These are phyloP conservation scores for Kurtzmaniella fragi DNA, from an alignment of 805 yeast genomes.

Conservation along the genomic window DNA sequence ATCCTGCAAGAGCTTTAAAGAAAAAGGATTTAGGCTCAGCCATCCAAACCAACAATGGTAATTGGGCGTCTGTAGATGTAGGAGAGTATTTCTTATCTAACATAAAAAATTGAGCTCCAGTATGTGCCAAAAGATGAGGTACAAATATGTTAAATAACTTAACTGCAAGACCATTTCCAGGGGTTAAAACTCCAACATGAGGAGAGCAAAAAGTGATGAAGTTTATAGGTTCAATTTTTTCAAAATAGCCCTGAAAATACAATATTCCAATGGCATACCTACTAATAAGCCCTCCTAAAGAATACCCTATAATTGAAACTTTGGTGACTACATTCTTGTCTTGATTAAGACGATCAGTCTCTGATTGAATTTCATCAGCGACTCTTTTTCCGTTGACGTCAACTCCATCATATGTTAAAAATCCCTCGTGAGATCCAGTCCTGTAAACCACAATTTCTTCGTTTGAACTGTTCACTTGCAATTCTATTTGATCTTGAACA, in stretches of 20 bases:
- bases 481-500: conserved; percentile 43
- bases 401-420: conserved; percentile 79
- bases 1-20: conserved; percentile 47
- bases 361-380: conserved; percentile 52
- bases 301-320: conserved; percentile 37
- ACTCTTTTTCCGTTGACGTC: conserved; percentile 79
- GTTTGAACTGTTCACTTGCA: conserved; percentile 17
- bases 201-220: conserved; percentile 51
- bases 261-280: conserved; percentile 44
- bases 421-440: conserved; percentile 63
- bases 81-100: conserved; percentile 25
- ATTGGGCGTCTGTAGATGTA: conserved; percentile 3
- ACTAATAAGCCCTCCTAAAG: conserved; percentile 39
- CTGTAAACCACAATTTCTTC: conserved; percentile 40
- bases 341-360: conserved; percentile 11
- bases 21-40: conserved; percentile 59
- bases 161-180: conserved; percentile 38
- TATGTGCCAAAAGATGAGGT: conserved; percentile 60
- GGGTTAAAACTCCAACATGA: conserved; percentile 68
- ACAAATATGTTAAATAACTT: conserved; percentile 57
- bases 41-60: conserved; percentile 63
- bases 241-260: conserved; percentile 48
- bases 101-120: conserved; percentile 73
- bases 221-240: conserved; percentile 48
- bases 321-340: conserved; percentile 26